These are phyloP conservation scores for Termitomyces sp. DNA, from an alignment of 768 basidiomycete species.

Conservation along the genomic window DNA sequence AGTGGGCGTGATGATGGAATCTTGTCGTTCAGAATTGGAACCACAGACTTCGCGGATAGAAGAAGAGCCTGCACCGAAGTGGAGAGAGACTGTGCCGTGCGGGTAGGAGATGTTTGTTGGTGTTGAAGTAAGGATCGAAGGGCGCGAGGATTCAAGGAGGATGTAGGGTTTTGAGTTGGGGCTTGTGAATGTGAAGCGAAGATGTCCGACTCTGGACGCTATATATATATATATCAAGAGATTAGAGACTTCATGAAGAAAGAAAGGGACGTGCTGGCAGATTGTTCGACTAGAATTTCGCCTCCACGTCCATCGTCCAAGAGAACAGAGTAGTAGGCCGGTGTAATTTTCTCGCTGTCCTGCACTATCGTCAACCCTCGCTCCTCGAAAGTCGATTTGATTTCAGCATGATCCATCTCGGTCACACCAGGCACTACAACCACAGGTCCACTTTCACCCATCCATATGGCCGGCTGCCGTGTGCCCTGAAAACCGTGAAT, in stretches of 20 bases:
- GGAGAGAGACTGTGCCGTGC: slow-evolving; percentile 41
- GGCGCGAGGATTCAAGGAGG: slow-evolving; percentile 61
- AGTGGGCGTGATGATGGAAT: slow-evolving; percentile 58
- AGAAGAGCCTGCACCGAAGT: slow-evolving; percentile 18
- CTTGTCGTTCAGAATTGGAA: slow-evolving; percentile 50
- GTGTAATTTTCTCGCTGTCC: slow-evolving; percentile 46
- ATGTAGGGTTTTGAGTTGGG: slow-evolving; percentile 40
- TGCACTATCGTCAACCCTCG: slow-evolving; percentile 50
- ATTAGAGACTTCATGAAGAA: not conserved
- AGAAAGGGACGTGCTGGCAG: slow-evolving; percentile 44
- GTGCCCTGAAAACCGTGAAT: slow-evolving; percentile 79
- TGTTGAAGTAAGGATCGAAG: slow-evolving; percentile 51
- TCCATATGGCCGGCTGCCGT: slow-evolving; percentile 85
- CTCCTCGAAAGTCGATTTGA: slow-evolving; percentile 50
- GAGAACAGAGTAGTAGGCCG: slow-evolving; percentile 51
- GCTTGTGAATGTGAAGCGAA: slow-evolving; percentile 58
- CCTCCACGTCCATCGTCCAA: slow-evolving; percentile 49
- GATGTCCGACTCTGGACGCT: slow-evolving; percentile 75
- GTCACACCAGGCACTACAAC: slow-evolving; percentile 53
- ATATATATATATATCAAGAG: not conserved
- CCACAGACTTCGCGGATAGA: slow-evolving; percentile 48
- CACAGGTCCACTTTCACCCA: slow-evolving; percentile 72
- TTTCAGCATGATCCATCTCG: slow-evolving; percentile 16
- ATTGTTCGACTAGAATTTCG: slow-evolving; percentile 49
- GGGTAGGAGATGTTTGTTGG: slow-evolving; percentile 46